These are phyloP conservation scores for Phaeosphaeriaceae sp. DNA, from an alignment of 2,329 filamentous ascomycete genomes.

Conservation along the genomic window DNA sequence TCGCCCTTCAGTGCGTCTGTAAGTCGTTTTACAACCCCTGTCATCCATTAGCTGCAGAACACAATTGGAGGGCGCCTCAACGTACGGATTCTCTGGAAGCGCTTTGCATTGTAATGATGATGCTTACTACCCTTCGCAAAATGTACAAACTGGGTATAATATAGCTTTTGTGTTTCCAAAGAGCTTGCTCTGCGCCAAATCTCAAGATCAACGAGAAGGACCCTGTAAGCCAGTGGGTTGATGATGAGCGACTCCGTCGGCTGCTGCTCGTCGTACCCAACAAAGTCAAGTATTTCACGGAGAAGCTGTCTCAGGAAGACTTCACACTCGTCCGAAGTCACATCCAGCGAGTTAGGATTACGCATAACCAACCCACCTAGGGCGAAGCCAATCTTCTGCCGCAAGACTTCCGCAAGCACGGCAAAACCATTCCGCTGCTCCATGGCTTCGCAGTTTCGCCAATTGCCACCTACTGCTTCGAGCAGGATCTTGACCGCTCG, in stretches of 20 bases:
- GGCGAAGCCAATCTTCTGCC: conserved; percentile 76
- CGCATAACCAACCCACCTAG: conserved; percentile 58
- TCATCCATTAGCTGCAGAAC: conserved; percentile 15
- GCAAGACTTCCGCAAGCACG: conserved; percentile 81
- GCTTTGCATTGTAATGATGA: conserved; percentile 88
- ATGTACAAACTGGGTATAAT: conserved; percentile 89
- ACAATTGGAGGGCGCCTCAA: conserved; percentile 10
- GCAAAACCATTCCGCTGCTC: conserved; percentile 94
- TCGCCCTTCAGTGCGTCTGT: conserved; percentile 91
- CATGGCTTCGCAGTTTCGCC: conserved; percentile 98
- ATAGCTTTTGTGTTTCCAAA: conserved; percentile 79
- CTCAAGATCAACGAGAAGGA: conserved; percentile 90
- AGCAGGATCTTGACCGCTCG: conserved; percentile 85
- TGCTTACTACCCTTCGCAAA: conserved; percentile 92
- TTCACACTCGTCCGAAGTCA: conserved; percentile 55
- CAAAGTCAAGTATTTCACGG: conserved; percentile 80
- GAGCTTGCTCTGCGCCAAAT: conserved; percentile 83
- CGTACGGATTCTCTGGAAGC: conserved; percentile 89
- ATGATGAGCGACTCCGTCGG: conserved; percentile 91
- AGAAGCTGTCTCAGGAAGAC: conserved; percentile 69
- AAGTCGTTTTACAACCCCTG: conserved; percentile 87
- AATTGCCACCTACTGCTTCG: conserved; percentile 85
- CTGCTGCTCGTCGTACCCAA: conserved; percentile 83
- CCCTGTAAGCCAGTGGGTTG: conserved; percentile 92
- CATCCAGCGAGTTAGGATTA: conserved; percentile 49